A percentile compares a stretch with the other conserved stretches of the same genome.
These are phyloP conservation scores for Zoysia matrella DNA, from an alignment of 202 grass and related monocot genomes.

Conservation along the genomic window DNA sequence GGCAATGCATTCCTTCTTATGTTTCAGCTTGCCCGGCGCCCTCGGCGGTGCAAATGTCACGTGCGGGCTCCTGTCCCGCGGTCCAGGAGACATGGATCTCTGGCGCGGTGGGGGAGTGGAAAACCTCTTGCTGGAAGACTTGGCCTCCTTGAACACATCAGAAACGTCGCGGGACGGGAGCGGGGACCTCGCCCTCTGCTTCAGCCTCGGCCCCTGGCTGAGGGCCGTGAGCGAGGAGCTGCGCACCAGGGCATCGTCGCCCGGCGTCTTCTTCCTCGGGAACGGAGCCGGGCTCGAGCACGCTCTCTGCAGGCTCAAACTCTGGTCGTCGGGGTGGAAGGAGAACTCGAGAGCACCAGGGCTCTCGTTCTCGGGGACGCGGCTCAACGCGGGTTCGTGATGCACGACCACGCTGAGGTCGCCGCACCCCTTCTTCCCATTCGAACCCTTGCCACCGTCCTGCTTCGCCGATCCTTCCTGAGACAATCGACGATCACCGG, in stretches of 20 bases:
- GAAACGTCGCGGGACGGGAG: constrained; percentile 44
- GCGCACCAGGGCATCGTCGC: too few relatives aligned
- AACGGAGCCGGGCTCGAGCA: constrained; percentile 37
- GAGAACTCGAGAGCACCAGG: constrained; percentile 44
- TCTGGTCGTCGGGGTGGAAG: constrained; percentile 50
- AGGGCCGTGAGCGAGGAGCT: too few relatives aligned
- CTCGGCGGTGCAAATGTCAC: constrained; percentile 6
- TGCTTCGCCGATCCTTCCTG: constrained; percentile 8
- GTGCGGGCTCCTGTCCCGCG: background rate
- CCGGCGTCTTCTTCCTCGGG: too few relatives aligned
- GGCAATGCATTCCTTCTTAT: constrained; percentile 59
- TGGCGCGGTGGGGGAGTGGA: constrained; percentile 67
- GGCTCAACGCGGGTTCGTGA: background rate
- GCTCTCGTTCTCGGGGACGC: background rate
- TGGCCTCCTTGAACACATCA: constrained; percentile 72
- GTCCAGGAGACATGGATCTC: constrained; percentile 37
- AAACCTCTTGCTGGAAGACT: constrained; percentile 60
- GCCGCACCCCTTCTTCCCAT: background rate
- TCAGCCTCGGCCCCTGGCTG: too few relatives aligned
- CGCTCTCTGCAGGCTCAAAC: constrained; percentile 38
- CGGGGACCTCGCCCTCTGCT: too few relatives aligned
- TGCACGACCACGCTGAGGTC: constrained; percentile 33
- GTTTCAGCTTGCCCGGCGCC: constrained; percentile 51
- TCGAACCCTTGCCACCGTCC: constrained; percentile 24
- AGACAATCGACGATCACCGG: background rate